These are phyloP conservation scores for Paxillus involutus DNA, from an alignment of 768 basidiomycete species.

Conservation along the genomic window DNA sequence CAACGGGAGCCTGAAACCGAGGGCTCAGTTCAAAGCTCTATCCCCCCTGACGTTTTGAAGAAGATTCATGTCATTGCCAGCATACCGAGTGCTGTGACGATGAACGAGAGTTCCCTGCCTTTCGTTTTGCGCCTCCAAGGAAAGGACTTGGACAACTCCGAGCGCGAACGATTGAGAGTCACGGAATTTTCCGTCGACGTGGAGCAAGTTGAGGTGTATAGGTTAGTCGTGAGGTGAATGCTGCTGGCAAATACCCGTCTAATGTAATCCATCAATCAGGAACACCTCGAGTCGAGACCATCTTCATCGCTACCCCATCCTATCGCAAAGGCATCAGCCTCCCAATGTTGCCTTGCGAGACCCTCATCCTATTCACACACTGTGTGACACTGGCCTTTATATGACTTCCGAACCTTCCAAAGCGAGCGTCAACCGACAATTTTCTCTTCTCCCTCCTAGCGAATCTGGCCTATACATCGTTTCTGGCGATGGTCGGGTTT, in stretches of 20 bases:
- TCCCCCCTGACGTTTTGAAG: constrained; percentile 54
- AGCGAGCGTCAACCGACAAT: constrained; percentile 33
- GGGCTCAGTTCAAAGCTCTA: constrained; percentile 20
- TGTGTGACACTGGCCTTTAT: constrained; percentile 48
- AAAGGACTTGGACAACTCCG: constrained; percentile 44
- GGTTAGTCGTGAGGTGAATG: constrained; percentile 41
- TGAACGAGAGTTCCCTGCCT: constrained; percentile 48
- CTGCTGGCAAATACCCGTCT: constrained; percentile 4
- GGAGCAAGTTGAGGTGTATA: constrained; percentile 63
- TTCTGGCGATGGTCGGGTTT: constrained; percentile 49
- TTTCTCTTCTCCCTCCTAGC: constrained; percentile 48
- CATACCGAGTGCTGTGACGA: constrained; percentile 53
- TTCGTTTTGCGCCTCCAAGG: constrained; percentile 62
- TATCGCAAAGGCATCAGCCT: constrained; percentile 57
- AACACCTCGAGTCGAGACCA: constrained; percentile 42
- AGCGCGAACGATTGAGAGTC: constrained; percentile 57
- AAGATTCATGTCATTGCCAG: constrained; percentile 66
- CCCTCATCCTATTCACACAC: constrained; percentile 46
- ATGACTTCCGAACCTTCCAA: constrained; percentile 12
- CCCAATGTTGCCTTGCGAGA: constrained; percentile 57
- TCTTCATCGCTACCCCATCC: constrained; percentile 52
- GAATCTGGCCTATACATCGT: constrained; percentile 50
- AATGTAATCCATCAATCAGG: constrained; percentile 29
- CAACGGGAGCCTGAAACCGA: constrained; percentile 20
- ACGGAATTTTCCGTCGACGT: constrained; percentile 56